Evolutionary conservation across 768 basidiomycete species (phyloP).

Genomic region (Fomitopsis pulvina): DNA sequence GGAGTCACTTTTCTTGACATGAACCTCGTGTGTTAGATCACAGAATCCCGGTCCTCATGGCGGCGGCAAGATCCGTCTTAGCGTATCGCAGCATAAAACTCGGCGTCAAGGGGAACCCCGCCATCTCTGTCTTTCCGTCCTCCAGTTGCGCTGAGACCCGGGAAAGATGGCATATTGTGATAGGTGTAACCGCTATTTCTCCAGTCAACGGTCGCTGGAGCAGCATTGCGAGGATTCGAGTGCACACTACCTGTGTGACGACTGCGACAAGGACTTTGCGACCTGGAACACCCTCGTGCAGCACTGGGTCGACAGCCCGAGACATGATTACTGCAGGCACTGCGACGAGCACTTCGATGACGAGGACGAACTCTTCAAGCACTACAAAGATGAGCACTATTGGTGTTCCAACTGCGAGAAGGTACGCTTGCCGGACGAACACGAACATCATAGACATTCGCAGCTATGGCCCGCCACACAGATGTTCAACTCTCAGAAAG

Average conservation of each 20-base stretch:
- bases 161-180: slow-evolving; percentile 23
- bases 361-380: slow-evolving; percentile 28
- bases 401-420: slow-evolving; percentile 39
- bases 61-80: too few species aligned
- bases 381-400: slow-evolving; percentile 27
- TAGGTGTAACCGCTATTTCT: slow-evolving; percentile 22
- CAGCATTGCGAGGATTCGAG: slow-evolving; percentile 22
- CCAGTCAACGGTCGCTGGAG: slow-evolving; percentile 11
- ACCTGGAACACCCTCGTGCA: slow-evolving; percentile 32
- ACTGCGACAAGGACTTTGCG: slow-evolving; percentile 41
- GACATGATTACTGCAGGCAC: slow-evolving; percentile 45
- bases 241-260: slow-evolving; percentile 38
- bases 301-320: slow-evolving; percentile 45
- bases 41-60: too few species aligned
- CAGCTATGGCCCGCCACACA: not conserved
- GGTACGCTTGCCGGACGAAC: slow-evolving; percentile 3
- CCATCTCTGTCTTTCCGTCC: too few species aligned
- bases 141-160: too few species aligned
- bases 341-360: slow-evolving; percentile 42
- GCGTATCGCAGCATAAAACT: too few species aligned
- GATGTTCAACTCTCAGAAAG: slow-evolving; percentile 33
- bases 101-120: too few species aligned
- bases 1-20: too few species aligned
- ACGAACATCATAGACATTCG: not conserved
- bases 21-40: too few species aligned